Conservation (phyloP, 164 flowering plant genomes). For the Brasenia schreberi region DNA sequence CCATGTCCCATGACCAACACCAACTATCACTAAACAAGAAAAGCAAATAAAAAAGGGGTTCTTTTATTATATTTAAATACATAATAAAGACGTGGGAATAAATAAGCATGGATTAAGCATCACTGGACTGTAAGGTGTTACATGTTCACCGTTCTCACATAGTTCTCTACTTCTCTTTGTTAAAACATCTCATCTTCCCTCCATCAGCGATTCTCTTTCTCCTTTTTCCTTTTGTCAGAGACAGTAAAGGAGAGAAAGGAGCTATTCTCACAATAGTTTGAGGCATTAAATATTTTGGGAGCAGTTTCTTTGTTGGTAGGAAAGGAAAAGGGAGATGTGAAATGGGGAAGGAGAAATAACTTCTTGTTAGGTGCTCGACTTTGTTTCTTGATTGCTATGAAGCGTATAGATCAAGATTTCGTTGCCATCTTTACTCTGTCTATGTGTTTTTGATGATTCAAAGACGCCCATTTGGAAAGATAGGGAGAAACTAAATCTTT, state of each 20-base stretch:
- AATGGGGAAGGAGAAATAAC: neutral
- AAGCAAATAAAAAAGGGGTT: neutral
- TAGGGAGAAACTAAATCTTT: neutral
- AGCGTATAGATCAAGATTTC: neutral
- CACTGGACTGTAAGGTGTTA: neutral
- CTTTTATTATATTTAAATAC: neutral
- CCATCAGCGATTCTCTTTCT: neutral
- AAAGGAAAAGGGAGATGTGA: neutral
- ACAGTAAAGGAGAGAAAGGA: no score
- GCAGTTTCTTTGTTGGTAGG: neutral
- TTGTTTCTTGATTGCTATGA: neutral
- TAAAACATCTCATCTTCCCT: no score
- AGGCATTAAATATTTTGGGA: neutral
- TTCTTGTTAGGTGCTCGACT: neutral
- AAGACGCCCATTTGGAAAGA: neutral
- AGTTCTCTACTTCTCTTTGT: neutral
- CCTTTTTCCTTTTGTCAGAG: no score
- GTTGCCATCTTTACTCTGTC: neutral
- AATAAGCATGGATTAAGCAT: neutral
- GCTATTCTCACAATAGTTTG: neutral
- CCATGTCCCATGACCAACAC: slow-evolving; percentile 6
- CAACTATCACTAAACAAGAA: neutral
- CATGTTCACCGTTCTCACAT: neutral
- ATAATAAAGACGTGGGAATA: neutral
- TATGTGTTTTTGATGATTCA: neutral